Conservation (phyloP, 345 rosid species). For the Noccaea bulbosa region DNA sequence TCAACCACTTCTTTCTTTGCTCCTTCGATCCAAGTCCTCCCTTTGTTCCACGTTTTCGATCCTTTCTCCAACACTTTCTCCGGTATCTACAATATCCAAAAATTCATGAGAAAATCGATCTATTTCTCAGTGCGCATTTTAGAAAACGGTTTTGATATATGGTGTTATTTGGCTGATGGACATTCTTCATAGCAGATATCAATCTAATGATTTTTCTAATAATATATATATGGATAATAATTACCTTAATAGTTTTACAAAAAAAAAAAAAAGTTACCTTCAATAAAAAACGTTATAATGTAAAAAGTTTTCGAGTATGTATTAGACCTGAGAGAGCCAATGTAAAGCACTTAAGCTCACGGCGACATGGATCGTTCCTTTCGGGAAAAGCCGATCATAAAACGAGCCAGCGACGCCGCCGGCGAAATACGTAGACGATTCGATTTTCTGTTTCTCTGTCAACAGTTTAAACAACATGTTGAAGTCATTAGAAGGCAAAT, state of each 20-base stretch:
- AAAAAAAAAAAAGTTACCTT: too few relatives aligned
- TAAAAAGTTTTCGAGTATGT: background rate
- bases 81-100: conserved; percentile 49
- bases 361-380: conserved; percentile 56
- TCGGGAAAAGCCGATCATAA: conserved; percentile 58
- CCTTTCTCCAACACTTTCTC: conserved; percentile 50
- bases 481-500: conserved; percentile 66
- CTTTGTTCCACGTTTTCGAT: conserved; percentile 58
- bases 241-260: too few relatives aligned
- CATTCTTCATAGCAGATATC: background rate
- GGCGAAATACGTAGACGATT: conserved; percentile 43
- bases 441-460: conserved; percentile 26
- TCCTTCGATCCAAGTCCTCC: conserved; percentile 66
- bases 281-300: background rate
- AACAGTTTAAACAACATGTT: conserved; percentile 52
- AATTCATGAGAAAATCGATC: background rate
- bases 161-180: background rate
- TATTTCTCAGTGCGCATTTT: background rate
- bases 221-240: background rate
- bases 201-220: background rate
- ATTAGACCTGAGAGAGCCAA: conserved; percentile 64
- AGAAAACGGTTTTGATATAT: background rate
- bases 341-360: conserved; percentile 69
- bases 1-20: conserved; percentile 54
- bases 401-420: conserved; percentile 66